These are phyloP conservation scores for Globisporangium radiosum DNA, from an alignment of 352 stramenopile genomes.

Conservation along the genomic window DNA sequence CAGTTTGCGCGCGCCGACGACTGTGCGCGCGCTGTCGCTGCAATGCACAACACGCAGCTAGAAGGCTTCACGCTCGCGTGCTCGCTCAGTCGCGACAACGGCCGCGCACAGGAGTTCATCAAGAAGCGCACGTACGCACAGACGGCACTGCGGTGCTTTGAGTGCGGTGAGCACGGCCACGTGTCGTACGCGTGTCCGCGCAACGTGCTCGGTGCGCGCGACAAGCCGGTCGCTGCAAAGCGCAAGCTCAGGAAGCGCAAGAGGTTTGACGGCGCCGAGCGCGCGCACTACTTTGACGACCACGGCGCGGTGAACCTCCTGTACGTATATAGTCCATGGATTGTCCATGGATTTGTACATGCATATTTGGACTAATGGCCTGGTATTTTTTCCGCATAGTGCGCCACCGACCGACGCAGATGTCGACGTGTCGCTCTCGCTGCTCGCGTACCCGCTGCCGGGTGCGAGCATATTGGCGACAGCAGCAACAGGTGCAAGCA, in stretches of 20 bases:
- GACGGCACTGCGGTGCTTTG: constrained; percentile 61
- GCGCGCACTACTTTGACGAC: constrained; percentile 64
- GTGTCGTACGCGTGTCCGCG: constrained; percentile 80
- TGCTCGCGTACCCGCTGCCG: constrained; percentile 55
- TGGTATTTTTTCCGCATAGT: constrained; percentile 17
- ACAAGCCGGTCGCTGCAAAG: constrained; percentile 41
- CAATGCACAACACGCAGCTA: constrained; percentile 54
- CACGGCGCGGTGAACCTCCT: constrained; percentile 54
- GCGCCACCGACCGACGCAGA: constrained; percentile 40
- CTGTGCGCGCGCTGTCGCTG: constrained; percentile 36
- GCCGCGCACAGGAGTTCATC: constrained; percentile 65
- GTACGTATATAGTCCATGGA: constrained; percentile 22
- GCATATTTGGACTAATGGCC: neutral
- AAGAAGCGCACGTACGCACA: constrained; percentile 75
- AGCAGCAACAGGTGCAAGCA: neutral
- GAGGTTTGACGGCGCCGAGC: constrained; percentile 50
- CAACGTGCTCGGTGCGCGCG: constrained; percentile 70
- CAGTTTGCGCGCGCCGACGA: constrained; percentile 74
- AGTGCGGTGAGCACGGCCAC: constrained; percentile 72
- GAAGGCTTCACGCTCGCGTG: constrained; percentile 60
- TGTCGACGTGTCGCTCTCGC: constrained; percentile 51
- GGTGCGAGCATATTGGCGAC: neutral
- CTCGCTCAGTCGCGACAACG: constrained; percentile 75
- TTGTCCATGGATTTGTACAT: neutral
- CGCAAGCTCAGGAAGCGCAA: constrained; percentile 63